A percentile compares a stretch with the other conserved stretches of the same genome.
These are phyloP conservation scores for Phoma sp. DNA, from an alignment of 2,329 filamentous ascomycete genomes.

Conservation along the genomic window DNA sequence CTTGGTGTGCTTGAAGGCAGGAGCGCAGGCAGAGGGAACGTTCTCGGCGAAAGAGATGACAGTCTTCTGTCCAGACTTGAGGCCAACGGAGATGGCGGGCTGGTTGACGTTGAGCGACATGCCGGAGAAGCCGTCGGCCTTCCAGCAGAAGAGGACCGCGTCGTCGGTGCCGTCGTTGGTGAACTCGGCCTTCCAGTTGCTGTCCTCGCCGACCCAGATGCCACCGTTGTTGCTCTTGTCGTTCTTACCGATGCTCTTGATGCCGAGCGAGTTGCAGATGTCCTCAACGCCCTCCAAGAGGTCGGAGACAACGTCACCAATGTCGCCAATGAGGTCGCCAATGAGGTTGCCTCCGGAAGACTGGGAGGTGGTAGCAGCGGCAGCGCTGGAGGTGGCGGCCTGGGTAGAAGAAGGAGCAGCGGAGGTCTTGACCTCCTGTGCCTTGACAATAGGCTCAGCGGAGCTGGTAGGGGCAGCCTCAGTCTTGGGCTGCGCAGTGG, in stretches of 20 bases:
- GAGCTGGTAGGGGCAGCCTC: constrained; percentile 17
- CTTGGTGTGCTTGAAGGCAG: constrained; percentile 44
- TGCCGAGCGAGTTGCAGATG: constrained; percentile 28
- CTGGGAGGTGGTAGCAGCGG: constrained; percentile 9
- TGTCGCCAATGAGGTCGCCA: constrained; percentile 17
- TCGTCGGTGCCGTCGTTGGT: constrained; percentile 43
- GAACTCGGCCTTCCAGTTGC: constrained; percentile 44
- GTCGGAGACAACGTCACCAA: constrained; percentile 24
- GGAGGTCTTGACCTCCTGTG: constrained; percentile 16
- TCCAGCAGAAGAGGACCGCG: constrained; percentile 47
- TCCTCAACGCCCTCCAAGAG: constrained; percentile 27
- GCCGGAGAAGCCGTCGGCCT: constrained; percentile 38
- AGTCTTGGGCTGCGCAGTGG: constrained; percentile 2
- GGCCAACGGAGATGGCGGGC: constrained; percentile 48
- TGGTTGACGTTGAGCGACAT: constrained; percentile 46
- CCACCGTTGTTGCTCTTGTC: constrained; percentile 34
- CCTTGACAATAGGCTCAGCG: constrained; percentile 3
- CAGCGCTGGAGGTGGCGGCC: background rate
- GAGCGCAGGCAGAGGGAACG: constrained; percentile 50
- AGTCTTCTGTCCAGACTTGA: constrained; percentile 45
- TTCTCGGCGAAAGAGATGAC: constrained; percentile 48
- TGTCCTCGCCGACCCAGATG: constrained; percentile 46
- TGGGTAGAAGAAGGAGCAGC: constrained; percentile 9
- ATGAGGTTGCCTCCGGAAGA: constrained; percentile 6
- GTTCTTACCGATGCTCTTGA: constrained; percentile 37